phyloP scores from a whole-genome alignment of 805 yeast species.

The Pichia manshurica region DNA sequence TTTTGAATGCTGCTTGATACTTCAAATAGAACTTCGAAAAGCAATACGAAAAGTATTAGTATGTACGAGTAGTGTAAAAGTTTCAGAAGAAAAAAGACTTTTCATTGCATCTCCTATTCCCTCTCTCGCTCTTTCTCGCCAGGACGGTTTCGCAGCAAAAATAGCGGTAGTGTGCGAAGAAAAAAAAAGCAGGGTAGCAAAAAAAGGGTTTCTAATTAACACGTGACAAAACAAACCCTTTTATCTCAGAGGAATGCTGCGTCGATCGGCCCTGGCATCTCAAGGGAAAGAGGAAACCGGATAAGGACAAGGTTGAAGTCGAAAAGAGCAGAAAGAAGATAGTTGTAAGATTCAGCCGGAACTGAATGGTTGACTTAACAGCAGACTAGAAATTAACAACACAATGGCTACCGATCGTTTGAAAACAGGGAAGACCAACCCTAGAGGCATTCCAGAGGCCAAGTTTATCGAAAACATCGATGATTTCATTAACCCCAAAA shows the following conservation, averaged over 20 bases:
- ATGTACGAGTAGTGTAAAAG: too few relatives aligned
- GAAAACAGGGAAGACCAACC: slow-evolving; percentile 61
- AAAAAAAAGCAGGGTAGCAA: neutral
- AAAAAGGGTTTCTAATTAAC: neutral
- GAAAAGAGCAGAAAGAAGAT: too few relatives aligned
- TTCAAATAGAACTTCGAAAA: too few relatives aligned
- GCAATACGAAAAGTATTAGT: too few relatives aligned
- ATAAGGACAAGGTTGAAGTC: too few relatives aligned
- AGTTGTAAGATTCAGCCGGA: too few relatives aligned
- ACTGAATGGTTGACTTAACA: too few relatives aligned
- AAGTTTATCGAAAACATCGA: slow-evolving; percentile 86
- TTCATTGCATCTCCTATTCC: neutral
- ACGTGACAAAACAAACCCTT: neutral
- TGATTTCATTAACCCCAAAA: slow-evolving; percentile 49
- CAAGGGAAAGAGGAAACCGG: too few relatives aligned
- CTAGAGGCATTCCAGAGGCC: slow-evolving; percentile 96
- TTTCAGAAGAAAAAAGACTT: slow-evolving; percentile 2
- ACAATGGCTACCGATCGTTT: slow-evolving; percentile 17
- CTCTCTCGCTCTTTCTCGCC: too few relatives aligned
- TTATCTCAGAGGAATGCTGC: neutral
- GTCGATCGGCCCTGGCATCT: neutral
- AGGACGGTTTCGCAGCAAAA: too few relatives aligned
- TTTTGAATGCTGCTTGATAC: slow-evolving; percentile 33
- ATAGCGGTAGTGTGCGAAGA: neutral
- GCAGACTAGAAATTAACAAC: neutral